Conservation (phyloP, 768 basidiomycete genomes). For the Hypsizygus marmoreus region DNA sequence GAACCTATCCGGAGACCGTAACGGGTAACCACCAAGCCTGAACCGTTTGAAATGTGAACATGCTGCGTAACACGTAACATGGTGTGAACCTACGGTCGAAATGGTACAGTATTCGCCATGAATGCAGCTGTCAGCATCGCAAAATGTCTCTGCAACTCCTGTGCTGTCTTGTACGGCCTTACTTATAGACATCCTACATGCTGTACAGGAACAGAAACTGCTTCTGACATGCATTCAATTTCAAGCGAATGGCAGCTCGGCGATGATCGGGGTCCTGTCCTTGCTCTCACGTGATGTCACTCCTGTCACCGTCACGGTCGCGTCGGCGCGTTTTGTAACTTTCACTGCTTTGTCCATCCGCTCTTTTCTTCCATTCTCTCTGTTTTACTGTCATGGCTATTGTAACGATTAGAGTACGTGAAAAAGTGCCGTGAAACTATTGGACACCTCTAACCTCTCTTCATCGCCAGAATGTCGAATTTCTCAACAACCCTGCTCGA, state of each 20-base stretch:
- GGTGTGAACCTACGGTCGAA: no score
- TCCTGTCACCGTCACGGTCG: constrained; percentile 17
- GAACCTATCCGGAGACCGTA: no score
- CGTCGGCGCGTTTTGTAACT: constrained; percentile 19
- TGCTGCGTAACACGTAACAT: no score
- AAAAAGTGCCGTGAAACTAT: no score
- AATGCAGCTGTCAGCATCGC: constrained; percentile 1
- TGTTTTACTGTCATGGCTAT: constrained; percentile 53
- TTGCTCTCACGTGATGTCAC: constrained; percentile 12
- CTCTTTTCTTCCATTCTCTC: constrained; percentile 7
- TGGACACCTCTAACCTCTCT: neutral
- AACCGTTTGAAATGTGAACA: no score
- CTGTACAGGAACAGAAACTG: no score
- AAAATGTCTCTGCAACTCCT: neutral
- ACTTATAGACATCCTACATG: no score
- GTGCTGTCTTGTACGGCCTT: neutral
- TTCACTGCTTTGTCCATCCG: constrained; percentile 5
- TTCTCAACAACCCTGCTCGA: constrained; percentile 89
- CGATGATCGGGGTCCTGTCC: constrained; percentile 9
- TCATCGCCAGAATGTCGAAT: constrained; percentile 70
- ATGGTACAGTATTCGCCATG: no score
- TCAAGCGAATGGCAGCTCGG: neutral
- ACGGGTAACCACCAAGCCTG: no score
- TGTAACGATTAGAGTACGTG: constrained; percentile 65
- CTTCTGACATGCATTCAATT: no score